Base-by-base conservation (phyloP, 345 rosid genomes). In the Lagerstroemia speciosa region DNA sequence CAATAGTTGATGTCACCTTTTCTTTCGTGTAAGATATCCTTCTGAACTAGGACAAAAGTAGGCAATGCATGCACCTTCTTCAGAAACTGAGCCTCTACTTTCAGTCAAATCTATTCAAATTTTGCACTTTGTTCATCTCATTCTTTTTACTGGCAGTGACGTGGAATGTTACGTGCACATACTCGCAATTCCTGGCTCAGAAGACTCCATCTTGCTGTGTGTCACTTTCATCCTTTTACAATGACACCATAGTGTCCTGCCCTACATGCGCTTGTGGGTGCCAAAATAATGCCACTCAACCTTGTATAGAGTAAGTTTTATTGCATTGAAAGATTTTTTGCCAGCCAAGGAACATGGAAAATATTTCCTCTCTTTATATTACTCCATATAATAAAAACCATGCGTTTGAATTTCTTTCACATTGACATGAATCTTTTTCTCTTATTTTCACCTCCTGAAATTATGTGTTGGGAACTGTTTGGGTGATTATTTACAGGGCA, bases 221-320 rank as follows among this genome's bases (percentile, higher is more conserved):
- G 63, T 93, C 98, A 2, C 90, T 93, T 67, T 87, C 98, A 58
- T 83, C 97, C 26, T 93, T 93, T 85, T 89, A 91, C 70, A 87
- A 86, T 19, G 64, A 80, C 72, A 85, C 94, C 11, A 83, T 93
- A 65, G 87, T 87, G 32, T 78, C 90, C 10, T 91, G 98, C 70
- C 91, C 93, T 17, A 85, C 75, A 63, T 93, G 94, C 76, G 65
- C 96, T 62, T 93, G 98, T 83, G 96, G 93, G 71, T 87, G 97
- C 84, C 91, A 74, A 75, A 87, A 77, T 66, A 80, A 69, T 64
- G 57, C 32, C 24, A 46, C 80, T 50, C 78, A 46, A 64, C 12
- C 87, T 2, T 93, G 98, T 73, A 72, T 89, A 20, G 79, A 90
- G 98, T 93, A 84, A 85, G 92, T 83, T 75, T 64, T 24, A 24